Conservation (phyloP, 345 rosid species). For the Eucalyptus coolabah region DNA sequence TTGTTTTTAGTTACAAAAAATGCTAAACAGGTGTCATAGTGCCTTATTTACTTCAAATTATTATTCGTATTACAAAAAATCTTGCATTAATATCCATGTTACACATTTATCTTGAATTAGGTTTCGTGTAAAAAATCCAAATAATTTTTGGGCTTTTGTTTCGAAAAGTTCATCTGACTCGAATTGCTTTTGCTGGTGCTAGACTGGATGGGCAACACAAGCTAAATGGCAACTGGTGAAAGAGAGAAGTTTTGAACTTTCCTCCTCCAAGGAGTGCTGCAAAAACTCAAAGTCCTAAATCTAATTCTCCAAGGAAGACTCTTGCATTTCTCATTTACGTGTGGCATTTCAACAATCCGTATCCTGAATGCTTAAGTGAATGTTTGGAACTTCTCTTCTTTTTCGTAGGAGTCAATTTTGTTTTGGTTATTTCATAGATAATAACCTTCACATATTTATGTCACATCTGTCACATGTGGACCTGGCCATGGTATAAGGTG, state of each 20-base stretch:
- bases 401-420: too few relatives aligned
- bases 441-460: not conserved
- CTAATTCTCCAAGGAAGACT: not conserved
- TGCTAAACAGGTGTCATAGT: too few relatives aligned
- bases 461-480: constrained; percentile 16
- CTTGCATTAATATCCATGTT: not conserved
- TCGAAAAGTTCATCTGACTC: not conserved
- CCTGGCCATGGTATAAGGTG: constrained; percentile 38
- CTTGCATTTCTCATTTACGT: not conserved
- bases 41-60: too few relatives aligned
- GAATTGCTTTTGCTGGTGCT: not conserved
- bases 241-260: not conserved
- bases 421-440: too few relatives aligned
- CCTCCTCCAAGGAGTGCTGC: not conserved
- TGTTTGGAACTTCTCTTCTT: not conserved
- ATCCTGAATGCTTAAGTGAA: not conserved
- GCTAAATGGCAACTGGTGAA: not conserved
- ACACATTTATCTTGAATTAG: not conserved
- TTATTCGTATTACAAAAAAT: too few relatives aligned
- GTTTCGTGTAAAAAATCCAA: not conserved
- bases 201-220: not conserved
- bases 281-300: not conserved
- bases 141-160: not conserved
- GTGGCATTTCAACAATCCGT: not conserved
- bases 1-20: too few relatives aligned